A percentile compares a stretch with the other conserved stretches of the same genome.
Evolutionary conservation across 768 basidiomycete genomes (phyloP).

Genomic region (Rhizopogon vulgaris): DNA sequence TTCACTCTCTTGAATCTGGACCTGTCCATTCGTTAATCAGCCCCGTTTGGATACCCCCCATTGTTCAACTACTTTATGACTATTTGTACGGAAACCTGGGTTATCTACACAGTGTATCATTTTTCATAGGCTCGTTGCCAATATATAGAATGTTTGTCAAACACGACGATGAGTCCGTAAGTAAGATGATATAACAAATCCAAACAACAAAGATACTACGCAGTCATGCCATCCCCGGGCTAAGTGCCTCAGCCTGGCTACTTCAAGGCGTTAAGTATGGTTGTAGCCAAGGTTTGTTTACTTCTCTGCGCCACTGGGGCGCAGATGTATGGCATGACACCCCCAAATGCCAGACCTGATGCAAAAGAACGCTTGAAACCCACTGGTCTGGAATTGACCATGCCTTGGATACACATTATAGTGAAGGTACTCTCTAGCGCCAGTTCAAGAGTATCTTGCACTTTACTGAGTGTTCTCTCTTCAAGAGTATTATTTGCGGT

Average conservation of each 20-base stretch:
- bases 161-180: too few species aligned
- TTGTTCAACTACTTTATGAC: slow-evolving; percentile 9
- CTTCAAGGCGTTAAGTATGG: background rate
- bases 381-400: background rate
- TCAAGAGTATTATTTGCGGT: background rate
- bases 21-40: background rate
- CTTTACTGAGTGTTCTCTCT: background rate
- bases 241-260: too few species aligned
- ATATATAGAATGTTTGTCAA: background rate
- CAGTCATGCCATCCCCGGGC: too few species aligned
- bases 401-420: background rate
- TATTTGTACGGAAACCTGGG: slow-evolving; percentile 19
- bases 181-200: too few species aligned
- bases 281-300: background rate
- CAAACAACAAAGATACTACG: too few species aligned
- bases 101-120: slow-evolving; percentile 25
- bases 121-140: background rate
- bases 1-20: background rate
- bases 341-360: background rate
- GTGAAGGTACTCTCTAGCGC: background rate
- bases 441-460: background rate
- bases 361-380: background rate
- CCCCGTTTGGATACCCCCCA: slow-evolving; percentile 13
- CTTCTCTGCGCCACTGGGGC: background rate
- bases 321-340: background rate